These are phyloP conservation scores for Vaccinium darrowii DNA, from an alignment of 148 eudicot species.

Conservation along the genomic window DNA sequence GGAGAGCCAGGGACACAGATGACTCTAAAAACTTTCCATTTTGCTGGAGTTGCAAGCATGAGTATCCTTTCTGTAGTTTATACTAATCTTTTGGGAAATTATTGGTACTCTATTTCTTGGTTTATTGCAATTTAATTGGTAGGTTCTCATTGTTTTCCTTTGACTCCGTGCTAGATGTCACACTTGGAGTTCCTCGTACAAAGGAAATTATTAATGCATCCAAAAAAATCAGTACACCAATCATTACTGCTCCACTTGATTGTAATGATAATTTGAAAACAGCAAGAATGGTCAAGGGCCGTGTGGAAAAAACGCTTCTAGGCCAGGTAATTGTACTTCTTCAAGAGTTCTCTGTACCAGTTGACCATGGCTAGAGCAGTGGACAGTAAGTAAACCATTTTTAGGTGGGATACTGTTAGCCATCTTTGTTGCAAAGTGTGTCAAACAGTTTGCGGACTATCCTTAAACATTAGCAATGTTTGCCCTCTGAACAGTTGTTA, in stretches of 20 bases:
- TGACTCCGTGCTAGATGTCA: conserved; percentile 74
- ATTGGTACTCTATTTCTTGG: background rate
- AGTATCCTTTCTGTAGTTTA: conserved; percentile 58
- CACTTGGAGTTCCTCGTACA: conserved; percentile 97
- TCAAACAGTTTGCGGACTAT: background rate
- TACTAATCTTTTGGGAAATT: background rate
- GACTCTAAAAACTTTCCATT: conserved; percentile 96
- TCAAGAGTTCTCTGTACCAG: background rate
- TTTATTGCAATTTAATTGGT: background rate
- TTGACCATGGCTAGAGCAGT: background rate
- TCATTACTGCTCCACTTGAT: conserved; percentile 67
- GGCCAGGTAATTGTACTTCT: conserved; percentile 56
- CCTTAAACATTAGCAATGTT: background rate
- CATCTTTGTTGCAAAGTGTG: background rate
- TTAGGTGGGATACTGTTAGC: too few relatives aligned
- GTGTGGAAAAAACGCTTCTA: conserved; percentile 75
- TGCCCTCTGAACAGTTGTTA: background rate
- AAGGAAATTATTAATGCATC: conserved; percentile 87
- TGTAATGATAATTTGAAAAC: conserved; percentile 31
- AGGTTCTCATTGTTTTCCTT: conserved; percentile 28
- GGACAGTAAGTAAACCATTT: background rate
- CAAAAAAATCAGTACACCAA: conserved; percentile 88
- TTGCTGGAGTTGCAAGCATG: conserved; percentile 99
- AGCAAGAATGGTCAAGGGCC: conserved; percentile 65
- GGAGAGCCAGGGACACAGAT: conserved; percentile 99